Evolutionary conservation across 257 asterid species (phyloP), one percentile per base, ranked within the genome.

Genomic region (Penstemon davidsonii): DNA sequence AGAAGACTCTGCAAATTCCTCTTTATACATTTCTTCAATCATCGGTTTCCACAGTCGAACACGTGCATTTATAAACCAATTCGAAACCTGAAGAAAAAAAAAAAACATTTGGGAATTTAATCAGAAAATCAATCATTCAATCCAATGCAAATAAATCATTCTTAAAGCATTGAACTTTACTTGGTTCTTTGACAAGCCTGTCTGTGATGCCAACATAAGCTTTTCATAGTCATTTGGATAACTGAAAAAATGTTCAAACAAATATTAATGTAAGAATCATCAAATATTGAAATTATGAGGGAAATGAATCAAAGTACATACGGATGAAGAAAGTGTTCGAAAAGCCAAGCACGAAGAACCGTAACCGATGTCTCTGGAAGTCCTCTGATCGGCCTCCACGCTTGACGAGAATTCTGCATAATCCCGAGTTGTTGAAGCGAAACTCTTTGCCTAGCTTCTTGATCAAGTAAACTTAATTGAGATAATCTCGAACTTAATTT

Each of bases 321-420:
- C 99, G 98, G 99, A 62, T 94, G 91, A 15, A 94, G 87, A 55
- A 94, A 94, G 75, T 94, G 98, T 69, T 91, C 95, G 69, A 94
- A 94, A 12, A 94, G 93, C 99, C 99, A 94, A 69, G 95, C 81
- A 4, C 99, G 96, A 38, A 94, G 96, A 62, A 87, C 74, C 0
- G 90, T 74, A 3, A 94, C 96, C 0, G 98, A 87, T 38, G 82
- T 91, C 73, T 86, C 98, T 0, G 99, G 99, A 0, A 94, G 78
- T 11, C 99, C 99, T 71, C 98, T 69, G 53, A 89, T 80, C 1
- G 96, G 96, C 62, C 96, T 73, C 95, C 95, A 91, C 3, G 90
- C 81, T 59, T 91, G 96, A 6, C 84, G 62, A 0, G 84, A 71
- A 51, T 61, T 78, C 15, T 85, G 96, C 72, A 86, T 37, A 15